Conservation (phyloP, 768 basidiomycete species). For the Tricholoma bakamatsutake region DNA sequence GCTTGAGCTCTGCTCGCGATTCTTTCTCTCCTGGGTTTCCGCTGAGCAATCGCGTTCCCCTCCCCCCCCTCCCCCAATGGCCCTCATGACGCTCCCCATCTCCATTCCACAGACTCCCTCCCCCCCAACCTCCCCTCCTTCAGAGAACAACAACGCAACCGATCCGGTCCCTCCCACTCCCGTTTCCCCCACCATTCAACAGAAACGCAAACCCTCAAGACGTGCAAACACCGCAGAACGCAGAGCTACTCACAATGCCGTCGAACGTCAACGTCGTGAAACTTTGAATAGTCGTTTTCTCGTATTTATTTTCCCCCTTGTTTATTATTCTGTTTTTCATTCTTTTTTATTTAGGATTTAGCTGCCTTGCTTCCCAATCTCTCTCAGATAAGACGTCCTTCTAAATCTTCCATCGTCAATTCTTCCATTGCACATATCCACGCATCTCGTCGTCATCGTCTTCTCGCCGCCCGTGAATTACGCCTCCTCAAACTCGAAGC, state of each 20-base stretch:
- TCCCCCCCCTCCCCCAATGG: too few relatives aligned
- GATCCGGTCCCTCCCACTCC: constrained; percentile 46
- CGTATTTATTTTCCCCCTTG: constrained; percentile 32
- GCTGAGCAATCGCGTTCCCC: constrained; percentile 10
- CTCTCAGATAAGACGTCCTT: constrained; percentile 86
- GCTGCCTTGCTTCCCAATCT: constrained; percentile 89
- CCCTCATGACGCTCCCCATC: constrained; percentile 33
- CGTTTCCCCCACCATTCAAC: constrained; percentile 32
- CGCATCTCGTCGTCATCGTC: constrained; percentile 49
- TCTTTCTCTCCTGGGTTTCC: constrained; percentile 2
- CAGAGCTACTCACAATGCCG: constrained; percentile 94
- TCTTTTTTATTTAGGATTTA: constrained; percentile 56
- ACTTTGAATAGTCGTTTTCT: constrained; percentile 91
- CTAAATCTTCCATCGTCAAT: constrained; percentile 96
- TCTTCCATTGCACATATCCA: constrained; percentile 88
- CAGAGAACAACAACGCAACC: constrained; percentile 26
- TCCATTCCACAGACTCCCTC: constrained; percentile 19
- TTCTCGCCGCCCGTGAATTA: constrained; percentile 77
- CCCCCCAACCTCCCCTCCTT: constrained; percentile 19
- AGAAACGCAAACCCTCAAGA: constrained; percentile 77
- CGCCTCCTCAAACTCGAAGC: constrained; percentile 74
- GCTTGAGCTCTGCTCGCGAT: constrained; percentile 74
- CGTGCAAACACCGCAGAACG: constrained; percentile 96
- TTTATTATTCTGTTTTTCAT: not conserved
- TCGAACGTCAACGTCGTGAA: constrained; percentile 90